Conservation (phyloP, 2,329 filamentous ascomycete genomes). For the Cordyceps tenuipes region DNA sequence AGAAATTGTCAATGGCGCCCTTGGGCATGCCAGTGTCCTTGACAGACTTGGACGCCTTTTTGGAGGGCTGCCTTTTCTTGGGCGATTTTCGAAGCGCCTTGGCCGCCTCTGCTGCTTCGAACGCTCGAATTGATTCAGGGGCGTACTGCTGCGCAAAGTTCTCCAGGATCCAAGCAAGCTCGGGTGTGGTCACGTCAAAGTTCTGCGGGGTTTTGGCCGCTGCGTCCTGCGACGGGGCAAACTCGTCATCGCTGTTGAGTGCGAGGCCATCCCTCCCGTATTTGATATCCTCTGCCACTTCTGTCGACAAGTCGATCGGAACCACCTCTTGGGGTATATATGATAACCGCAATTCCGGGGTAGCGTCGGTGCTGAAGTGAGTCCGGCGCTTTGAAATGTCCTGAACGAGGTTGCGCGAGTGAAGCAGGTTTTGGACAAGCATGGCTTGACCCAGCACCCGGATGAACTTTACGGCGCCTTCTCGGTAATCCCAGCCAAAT, state of each 20-base stretch:
- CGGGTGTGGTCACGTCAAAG: conserved; percentile 59
- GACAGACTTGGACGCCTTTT: conserved; percentile 11
- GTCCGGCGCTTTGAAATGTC: conserved; percentile 57
- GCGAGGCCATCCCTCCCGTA: conserved; percentile 47
- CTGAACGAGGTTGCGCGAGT: conserved; percentile 22
- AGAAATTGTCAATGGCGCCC: conserved; percentile 33
- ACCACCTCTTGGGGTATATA: conserved; percentile 72
- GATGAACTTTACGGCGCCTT: conserved; percentile 78
- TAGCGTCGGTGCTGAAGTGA: conserved; percentile 67
- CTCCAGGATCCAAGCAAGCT: conserved; percentile 37
- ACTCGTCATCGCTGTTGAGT: conserved; percentile 59
- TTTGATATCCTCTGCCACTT: conserved; percentile 53
- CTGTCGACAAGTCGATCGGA: conserved; percentile 63
- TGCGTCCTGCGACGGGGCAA: conserved; percentile 33
- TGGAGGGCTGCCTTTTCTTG: conserved; percentile 18
- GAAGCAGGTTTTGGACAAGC: conserved; percentile 49
- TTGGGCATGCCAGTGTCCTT: conserved; percentile 9
- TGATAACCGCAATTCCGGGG: conserved; percentile 68
- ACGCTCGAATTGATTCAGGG: conserved; percentile 20
- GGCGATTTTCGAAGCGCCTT: conserved; percentile 19
- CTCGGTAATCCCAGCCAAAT: conserved; percentile 76
- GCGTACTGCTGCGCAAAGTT: conserved; percentile 21
- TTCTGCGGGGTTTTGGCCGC: conserved; percentile 23
- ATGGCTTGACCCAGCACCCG: conserved; percentile 70
- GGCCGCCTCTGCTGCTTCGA: conserved; percentile 19